Percentiles rank a stretch among this genome's conserved stretches.
phyloP scores from a whole-genome alignment of 2,329 filamentous ascomycete genomes.

The Pseudogymnoascus sp. region DNA sequence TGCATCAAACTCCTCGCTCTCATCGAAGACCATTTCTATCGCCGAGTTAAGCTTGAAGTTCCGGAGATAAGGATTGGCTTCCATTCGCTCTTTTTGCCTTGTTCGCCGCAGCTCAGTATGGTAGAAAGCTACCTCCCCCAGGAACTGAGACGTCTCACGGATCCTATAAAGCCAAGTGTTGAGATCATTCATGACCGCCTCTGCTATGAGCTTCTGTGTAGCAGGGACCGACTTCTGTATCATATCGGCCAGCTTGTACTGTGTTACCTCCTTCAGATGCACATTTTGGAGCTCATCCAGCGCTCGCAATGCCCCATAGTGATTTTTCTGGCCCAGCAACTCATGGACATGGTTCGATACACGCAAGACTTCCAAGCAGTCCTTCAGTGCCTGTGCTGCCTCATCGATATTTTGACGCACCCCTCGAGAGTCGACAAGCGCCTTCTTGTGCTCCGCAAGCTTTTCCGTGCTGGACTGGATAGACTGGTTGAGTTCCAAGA shows the following conservation, averaged over 20 bases:
- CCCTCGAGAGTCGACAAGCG: conserved; percentile 82
- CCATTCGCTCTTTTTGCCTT: conserved; percentile 74
- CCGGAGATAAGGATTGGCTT: conserved; percentile 65
- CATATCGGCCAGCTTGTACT: conserved; percentile 90
- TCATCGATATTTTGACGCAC: conserved; percentile 96
- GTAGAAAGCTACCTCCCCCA: conserved; percentile 94
- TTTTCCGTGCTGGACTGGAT: conserved; percentile 94
- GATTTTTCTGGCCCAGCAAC: conserved; percentile 83
- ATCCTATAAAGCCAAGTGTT: conserved; percentile 97
- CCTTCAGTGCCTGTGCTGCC: conserved; percentile 77
- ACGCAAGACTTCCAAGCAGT: conserved; percentile 85
- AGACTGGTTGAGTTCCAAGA: conserved; percentile 84
- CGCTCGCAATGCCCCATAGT: conserved; percentile 89
- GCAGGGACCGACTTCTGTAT: conserved; percentile 94
- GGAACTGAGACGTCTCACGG: conserved; percentile 88
- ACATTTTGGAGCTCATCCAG: conserved; percentile 95
- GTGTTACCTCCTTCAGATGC: conserved; percentile 87
- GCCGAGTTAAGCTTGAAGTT: conserved; percentile 92
- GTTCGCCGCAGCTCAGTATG: conserved; percentile 83
- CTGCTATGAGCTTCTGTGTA: conserved; percentile 86
- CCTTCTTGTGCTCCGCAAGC: conserved; percentile 88
- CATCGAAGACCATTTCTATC: conserved; percentile 90
- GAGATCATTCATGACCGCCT: conserved; percentile 92
- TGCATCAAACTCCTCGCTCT: conserved; percentile 91
- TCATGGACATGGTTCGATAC: conserved; percentile 94